A percentile compares a stretch with the other conserved stretches of the same genome.
phyloP scores from a whole-genome alignment of 768 basidiomycete genomes.

The Phanerochaete carnosa region DNA sequence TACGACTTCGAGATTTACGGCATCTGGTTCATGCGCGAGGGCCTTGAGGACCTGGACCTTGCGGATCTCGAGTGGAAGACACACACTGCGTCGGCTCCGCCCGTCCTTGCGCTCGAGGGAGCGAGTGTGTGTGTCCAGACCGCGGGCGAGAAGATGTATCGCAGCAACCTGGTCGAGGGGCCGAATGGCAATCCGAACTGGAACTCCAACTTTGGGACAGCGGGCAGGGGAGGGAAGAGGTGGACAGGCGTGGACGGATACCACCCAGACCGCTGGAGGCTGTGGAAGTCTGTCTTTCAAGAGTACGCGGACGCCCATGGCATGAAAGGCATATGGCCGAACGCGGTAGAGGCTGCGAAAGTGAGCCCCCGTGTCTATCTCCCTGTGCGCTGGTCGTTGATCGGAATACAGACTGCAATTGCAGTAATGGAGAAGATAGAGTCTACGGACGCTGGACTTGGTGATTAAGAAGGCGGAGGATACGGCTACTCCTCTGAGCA shows the following conservation, averaged over 20 bases:
- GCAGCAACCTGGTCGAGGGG: conserved; percentile 4
- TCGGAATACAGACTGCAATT: not conserved
- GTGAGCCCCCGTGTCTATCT: conserved; percentile 3
- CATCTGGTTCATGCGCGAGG: conserved; percentile 9
- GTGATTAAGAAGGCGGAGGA: too few species aligned
- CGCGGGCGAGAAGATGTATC: conserved; percentile 9
- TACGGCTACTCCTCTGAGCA: too few species aligned
- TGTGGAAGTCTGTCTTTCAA: conserved; percentile 11
- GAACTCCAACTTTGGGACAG: not conserved
- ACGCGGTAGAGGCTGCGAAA: conserved; percentile 10
- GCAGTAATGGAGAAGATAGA: not conserved
- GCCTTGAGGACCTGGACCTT: conserved; percentile 11
- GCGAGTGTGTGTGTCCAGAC: conserved; percentile 4
- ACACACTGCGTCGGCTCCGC: not conserved
- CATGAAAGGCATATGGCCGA: not conserved
- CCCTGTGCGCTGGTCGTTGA: not conserved
- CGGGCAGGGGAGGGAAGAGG: conserved; percentile 7
- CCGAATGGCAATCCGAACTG: conserved; percentile 14
- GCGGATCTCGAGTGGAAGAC: not conserved
- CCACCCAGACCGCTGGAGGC: conserved; percentile 11
- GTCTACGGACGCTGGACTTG: too few species aligned
- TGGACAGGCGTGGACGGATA: conserved; percentile 17
- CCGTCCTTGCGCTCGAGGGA: conserved; percentile 6
- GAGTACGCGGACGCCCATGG: not conserved
- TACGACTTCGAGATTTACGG: conserved; percentile 6